Conservation (phyloP, 2,329 filamentous ascomycete species). For the Fusarium concolor region DNA sequence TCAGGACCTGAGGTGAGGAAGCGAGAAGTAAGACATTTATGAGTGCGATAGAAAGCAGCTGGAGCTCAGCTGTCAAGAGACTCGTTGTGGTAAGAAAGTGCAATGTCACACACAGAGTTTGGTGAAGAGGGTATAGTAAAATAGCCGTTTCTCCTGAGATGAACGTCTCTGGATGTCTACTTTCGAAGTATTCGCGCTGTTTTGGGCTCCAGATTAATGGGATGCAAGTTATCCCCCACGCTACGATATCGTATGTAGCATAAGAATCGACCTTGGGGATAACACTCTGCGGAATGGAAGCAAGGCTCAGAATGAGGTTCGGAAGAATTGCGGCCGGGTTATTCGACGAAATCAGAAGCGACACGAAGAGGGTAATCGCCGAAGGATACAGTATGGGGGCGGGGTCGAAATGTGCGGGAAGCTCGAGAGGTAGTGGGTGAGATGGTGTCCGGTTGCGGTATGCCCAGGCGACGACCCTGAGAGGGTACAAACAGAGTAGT, state of each 20-base stretch:
- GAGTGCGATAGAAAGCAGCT: constrained; percentile 84
- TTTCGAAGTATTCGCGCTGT: constrained; percentile 45
- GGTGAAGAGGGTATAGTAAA: constrained; percentile 85
- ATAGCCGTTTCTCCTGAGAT: constrained; percentile 69
- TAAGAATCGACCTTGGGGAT: constrained; percentile 72
- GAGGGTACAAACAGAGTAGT: constrained; percentile 67
- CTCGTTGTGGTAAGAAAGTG: constrained; percentile 89
- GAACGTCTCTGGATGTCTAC: constrained; percentile 47
- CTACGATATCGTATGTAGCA: constrained; percentile 72
- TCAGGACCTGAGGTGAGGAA: constrained; percentile 82
- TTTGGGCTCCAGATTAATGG: constrained; percentile 64
- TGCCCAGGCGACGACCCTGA: constrained; percentile 66
- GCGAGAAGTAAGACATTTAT: constrained; percentile 85
- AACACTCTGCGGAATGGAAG: constrained; percentile 78
- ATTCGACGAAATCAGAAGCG: constrained; percentile 76
- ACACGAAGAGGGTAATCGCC: constrained; percentile 78
- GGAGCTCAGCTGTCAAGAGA: constrained; percentile 85
- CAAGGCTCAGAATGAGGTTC: constrained; percentile 84
- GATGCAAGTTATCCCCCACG: constrained; percentile 81
- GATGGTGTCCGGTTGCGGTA: constrained; percentile 55
- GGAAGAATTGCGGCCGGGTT: constrained; percentile 74
- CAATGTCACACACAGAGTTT: constrained; percentile 77
- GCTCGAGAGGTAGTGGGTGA: constrained; percentile 56
- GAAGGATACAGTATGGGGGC: constrained; percentile 91
- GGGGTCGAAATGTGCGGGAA: constrained; percentile 87